phyloP scores from a whole-genome alignment of 371 early-diverging fungal genomes.

The Mucor saturninus region DNA sequence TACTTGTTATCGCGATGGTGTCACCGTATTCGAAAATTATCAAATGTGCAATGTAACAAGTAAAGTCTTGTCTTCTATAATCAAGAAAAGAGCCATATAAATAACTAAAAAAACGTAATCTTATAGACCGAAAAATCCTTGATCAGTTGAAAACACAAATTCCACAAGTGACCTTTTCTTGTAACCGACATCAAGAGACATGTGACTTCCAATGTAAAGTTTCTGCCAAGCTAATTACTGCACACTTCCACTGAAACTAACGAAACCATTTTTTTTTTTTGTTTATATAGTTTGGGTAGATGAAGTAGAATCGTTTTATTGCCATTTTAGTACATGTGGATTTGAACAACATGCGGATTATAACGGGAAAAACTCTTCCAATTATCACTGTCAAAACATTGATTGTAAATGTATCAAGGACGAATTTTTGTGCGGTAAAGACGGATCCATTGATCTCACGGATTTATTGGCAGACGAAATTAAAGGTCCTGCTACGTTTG shows the following conservation, averaged over 20 bases:
- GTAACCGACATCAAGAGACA: slow-evolving; percentile 53
- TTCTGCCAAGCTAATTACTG: background rate
- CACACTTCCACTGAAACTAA: no score
- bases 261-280: background rate
- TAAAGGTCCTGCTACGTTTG: slow-evolving; percentile 76
- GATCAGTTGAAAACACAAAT: slow-evolving; percentile 63
- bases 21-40: slow-evolving; percentile 78
- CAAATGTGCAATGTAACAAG: slow-evolving; percentile 92
- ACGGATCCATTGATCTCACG: slow-evolving; percentile 74
- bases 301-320: slow-evolving; percentile 79
- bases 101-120: background rate
- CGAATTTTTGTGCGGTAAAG: slow-evolving; percentile 80
- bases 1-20: slow-evolving; percentile 82
- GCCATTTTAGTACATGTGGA: slow-evolving; percentile 67
- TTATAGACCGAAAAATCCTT: slow-evolving; percentile 62
- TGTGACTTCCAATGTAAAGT: slow-evolving; percentile 73
- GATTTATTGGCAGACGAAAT: slow-evolving; percentile 75
- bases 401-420: slow-evolving; percentile 76
- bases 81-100: background rate
- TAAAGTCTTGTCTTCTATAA: slow-evolving; percentile 37
- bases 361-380: slow-evolving; percentile 55
- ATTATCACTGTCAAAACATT: slow-evolving; percentile 68
- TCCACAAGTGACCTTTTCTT: slow-evolving; percentile 77
- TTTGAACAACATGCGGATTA: slow-evolving; percentile 39
- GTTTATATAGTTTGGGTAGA: slow-evolving; percentile 70